Conservation (phyloP, 2,329 filamentous ascomycete species). For the Tolypocladium nubicola region DNA sequence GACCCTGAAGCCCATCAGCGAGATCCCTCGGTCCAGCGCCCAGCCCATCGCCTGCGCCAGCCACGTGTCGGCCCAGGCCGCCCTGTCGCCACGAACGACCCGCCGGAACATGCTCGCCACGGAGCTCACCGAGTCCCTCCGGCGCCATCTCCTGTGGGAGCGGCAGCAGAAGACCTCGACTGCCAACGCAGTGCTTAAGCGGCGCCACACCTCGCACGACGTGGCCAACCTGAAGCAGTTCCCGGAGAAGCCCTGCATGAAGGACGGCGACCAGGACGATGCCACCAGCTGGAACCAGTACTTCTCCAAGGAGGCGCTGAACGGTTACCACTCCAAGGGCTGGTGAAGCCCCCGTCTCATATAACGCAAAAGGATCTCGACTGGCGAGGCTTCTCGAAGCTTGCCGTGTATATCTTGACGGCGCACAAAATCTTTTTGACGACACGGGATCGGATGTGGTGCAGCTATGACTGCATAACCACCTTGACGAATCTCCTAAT, state of each 20-base stretch:
- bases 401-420: conserved; percentile 16
- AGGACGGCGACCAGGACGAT: conserved; percentile 50
- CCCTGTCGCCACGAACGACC: conserved; percentile 83
- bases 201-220: conserved; percentile 82
- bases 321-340: conserved; percentile 33
- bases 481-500: not conserved
- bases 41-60: conserved; percentile 71
- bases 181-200: conserved; percentile 78
- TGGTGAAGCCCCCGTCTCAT: conserved; percentile 18
- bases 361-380: conserved; percentile 4
- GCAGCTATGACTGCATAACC: not conserved
- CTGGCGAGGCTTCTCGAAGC: conserved; percentile 5
- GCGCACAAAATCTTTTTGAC: conserved; percentile 15
- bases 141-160: conserved; percentile 88
- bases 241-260: conserved; percentile 54
- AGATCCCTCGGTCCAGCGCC: conserved; percentile 53
- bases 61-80: conserved; percentile 55
- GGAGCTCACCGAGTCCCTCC: conserved; percentile 85
- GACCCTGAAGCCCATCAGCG: conserved; percentile 42
- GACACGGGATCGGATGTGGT: not conserved
- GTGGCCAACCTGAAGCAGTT: conserved; percentile 80
- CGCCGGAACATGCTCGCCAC: conserved; percentile 92
- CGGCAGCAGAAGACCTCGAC: conserved; percentile 88
- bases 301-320: conserved; percentile 64
- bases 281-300: conserved; percentile 77